Conservation (phyloP, 208 protist species). For the Leptomonas seymouri region DNA sequence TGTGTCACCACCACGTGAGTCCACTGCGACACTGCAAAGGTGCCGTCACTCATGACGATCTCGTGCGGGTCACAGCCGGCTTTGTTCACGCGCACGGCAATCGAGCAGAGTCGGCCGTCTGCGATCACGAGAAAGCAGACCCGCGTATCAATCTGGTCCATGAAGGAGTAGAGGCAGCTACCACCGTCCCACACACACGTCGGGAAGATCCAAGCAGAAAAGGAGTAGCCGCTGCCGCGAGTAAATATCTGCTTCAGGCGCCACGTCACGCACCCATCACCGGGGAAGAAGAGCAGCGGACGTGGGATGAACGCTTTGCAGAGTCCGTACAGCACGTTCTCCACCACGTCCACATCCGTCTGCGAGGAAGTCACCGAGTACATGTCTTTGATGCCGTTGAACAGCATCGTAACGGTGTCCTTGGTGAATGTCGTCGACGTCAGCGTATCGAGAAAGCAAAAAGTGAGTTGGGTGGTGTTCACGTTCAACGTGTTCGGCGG, state of each 20-base stretch:
- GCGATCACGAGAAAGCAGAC: slow-evolving; percentile 62
- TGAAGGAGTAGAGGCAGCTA: slow-evolving; percentile 75
- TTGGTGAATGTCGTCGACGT: slow-evolving; percentile 53
- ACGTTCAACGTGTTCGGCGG: slow-evolving; percentile 50
- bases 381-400: slow-evolving; percentile 63
- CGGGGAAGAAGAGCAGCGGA: slow-evolving; percentile 67
- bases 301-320: slow-evolving; percentile 43
- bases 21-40: slow-evolving; percentile 68
- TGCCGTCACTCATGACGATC: slow-evolving; percentile 47
- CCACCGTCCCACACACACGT: slow-evolving; percentile 79
- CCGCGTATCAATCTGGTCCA: slow-evolving; percentile 46
- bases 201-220: slow-evolving; percentile 80
- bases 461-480: slow-evolving; percentile 68
- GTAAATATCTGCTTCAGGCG: slow-evolving; percentile 35
- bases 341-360: slow-evolving; percentile 76
- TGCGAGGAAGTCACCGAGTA: slow-evolving; percentile 40
- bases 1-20: slow-evolving; percentile 82
- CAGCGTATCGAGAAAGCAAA: slow-evolving; percentile 63
- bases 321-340: slow-evolving; percentile 73
- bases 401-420: slow-evolving; percentile 43
- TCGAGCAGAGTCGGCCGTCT: slow-evolving; percentile 67
- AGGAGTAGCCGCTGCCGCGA: slow-evolving; percentile 65
- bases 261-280: slow-evolving; percentile 67
- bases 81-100: slow-evolving; percentile 57
- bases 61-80: slow-evolving; percentile 26